These are phyloP conservation scores for Aspergillus melleus DNA, from an alignment of 2,329 filamentous ascomycete genomes.

Conservation along the genomic window DNA sequence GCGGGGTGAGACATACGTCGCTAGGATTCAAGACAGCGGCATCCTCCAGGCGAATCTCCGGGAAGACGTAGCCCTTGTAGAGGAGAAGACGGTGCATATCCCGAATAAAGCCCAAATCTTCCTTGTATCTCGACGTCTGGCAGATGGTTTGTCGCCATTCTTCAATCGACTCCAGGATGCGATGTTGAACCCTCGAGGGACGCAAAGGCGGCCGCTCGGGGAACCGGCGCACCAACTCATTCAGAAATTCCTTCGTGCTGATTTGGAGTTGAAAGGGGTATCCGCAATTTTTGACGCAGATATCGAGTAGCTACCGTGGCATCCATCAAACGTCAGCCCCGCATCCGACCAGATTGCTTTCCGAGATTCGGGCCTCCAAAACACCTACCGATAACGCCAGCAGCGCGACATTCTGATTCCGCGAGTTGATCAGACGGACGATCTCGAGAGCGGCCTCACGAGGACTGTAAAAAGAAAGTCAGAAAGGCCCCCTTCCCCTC, in stretches of 20 bases:
- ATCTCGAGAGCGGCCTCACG: conserved; percentile 93
- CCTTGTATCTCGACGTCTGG: conserved; percentile 95
- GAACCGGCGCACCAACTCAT: conserved; percentile 94
- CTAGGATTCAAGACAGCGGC: conserved; percentile 95
- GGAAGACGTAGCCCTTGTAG: conserved; percentile 97
- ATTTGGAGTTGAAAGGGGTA: conserved; percentile 99
- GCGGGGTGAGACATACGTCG: conserved; percentile 66
- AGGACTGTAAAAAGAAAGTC: conserved; percentile 54
- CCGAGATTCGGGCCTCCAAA: conserved; percentile 2
- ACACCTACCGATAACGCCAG: conserved; percentile 70
- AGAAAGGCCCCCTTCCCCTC: conserved; percentile 20
- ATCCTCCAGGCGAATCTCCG: conserved; percentile 87
- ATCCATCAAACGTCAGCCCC: conserved; percentile 16
- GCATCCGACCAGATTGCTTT: conserved; percentile 6
- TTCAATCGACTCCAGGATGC: conserved; percentile 94
- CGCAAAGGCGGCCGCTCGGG: conserved; percentile 89
- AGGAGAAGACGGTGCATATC: conserved; percentile 96
- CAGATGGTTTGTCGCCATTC: conserved; percentile 99
- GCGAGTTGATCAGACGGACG: conserved; percentile 92
- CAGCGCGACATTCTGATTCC: conserved; percentile 91
- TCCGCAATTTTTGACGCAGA: conserved; percentile 99
- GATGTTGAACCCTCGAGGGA: conserved; percentile 80
- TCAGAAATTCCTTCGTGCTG: conserved; percentile 97
- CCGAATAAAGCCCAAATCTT: conserved; percentile 91
- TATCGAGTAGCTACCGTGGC: conserved; percentile 72